Base-by-base conservation (phyloP, 495 filamentous ascomycete species). In the Sporormia fimetaria region DNA sequence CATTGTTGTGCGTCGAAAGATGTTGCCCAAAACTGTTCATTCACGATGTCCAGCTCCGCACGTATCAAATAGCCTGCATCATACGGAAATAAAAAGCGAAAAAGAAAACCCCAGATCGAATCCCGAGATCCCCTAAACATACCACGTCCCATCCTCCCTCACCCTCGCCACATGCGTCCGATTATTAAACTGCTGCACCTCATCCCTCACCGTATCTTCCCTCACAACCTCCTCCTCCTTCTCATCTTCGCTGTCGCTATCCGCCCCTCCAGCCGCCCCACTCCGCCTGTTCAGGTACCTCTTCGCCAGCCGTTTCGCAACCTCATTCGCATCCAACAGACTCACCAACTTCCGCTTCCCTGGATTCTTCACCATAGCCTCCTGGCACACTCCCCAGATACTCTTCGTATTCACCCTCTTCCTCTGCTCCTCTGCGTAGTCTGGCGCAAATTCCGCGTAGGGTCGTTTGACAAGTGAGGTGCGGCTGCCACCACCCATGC, bases 241-340 rank as follows among this genome's bases (percentile, higher is more conserved):
- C 36, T 40, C 36, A 10, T 10, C 36, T 11, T 16, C 36, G 5
- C 25, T 18, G 28, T 40, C 20, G 5, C 23, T 10, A 16, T n/a
- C 16, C 36, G 17, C 25, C 9, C 16, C 25, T 29, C 4, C 17
- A 40, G 5, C 21, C 23, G 11, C 8, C 23, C 8, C 6, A 20
- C 7, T 11, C 9, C 36, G 14, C 36, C 8, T 24, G 20, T 26
- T 37, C 18, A 7, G 12, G 4, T 46, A 10, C 26, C 37, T 20
- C 21, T 40, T 35, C 42, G 69, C 70, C 31, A 87, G 51, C 21
- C 81, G 56, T 55, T 73, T 77, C 2, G 79, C 73, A 6, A 84
- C 78, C 49, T 83, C 76, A 44, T 83, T 84, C 7, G 80, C 80
- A 52, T 84, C 78, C 47, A 71, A 66, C 44, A 85, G 58, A 40